Evolutionary conservation across 345 rosid genomes (phyloP).

Genomic region (Psidium friedrichsthalianum): DNA sequence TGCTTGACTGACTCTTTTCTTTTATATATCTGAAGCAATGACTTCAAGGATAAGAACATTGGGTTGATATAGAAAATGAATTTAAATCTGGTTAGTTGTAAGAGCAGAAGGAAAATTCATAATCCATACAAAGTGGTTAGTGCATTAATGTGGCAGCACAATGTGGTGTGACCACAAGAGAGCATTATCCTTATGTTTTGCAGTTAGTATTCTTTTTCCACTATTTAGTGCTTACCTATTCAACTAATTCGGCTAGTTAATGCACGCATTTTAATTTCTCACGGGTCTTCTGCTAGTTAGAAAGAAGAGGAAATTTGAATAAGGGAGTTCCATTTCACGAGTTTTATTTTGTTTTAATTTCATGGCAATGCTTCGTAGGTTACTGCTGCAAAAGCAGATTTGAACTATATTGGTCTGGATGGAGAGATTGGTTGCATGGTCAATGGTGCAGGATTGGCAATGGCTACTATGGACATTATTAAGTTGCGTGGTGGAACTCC

Average conservation of each 20-base stretch:
- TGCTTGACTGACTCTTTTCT: not conserved
- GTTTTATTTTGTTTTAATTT: not conserved
- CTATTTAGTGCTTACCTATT: not conserved
- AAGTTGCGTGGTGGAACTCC: conserved; percentile 99
- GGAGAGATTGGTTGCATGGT: conserved; percentile 99
- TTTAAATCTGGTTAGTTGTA: not conserved
- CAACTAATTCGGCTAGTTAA: not conserved
- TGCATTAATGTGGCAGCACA: not conserved
- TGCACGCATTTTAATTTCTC: not conserved
- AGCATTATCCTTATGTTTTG: not conserved
- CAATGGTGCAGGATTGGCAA: conserved; percentile 99
- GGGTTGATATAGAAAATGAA: not conserved
- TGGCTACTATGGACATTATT: conserved; percentile 99
- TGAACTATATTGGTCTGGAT: conserved; percentile 94
- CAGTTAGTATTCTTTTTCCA: not conserved
- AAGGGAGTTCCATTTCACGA: not conserved
- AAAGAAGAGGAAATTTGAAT: not conserved
- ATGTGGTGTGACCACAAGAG: not conserved
- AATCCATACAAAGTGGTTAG: not conserved
- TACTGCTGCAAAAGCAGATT: conserved; percentile 89
- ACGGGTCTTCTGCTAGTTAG: not conserved
- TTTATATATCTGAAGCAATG: not conserved
- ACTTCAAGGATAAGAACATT: not conserved
- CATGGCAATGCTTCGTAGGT: conserved; percentile 38
- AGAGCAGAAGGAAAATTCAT: not conserved